Base-by-base conservation (phyloP, 305 asterid species). In the Rubia tinctorum region DNA sequence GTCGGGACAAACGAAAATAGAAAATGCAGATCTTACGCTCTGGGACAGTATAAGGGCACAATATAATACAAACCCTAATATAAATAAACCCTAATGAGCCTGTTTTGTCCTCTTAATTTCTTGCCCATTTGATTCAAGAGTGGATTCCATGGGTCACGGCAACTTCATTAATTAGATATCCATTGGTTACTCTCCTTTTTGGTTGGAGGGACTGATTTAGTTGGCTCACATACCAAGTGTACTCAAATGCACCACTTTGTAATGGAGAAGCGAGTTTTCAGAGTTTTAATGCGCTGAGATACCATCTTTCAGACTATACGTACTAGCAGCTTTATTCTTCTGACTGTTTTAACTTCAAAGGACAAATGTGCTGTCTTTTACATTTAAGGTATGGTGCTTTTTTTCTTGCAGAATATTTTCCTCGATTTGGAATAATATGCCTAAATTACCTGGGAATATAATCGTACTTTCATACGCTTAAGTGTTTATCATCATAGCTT, bases 381-480 rank as follows among this genome's bases (percentile, higher is more conserved):
- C 22, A 4, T 34, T 63, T 17, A 10, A 37, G 40, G 45, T 63
- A 2, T 63, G n/a, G 13, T 34, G 40, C 23, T 34, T 13, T 17
- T 39, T 34, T 34, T n/a, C 20, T 34, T 34, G 47, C 68, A 63
- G 68, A 63, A 63, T 63, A 63, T 25, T 62, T 62, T 62, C 15
- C 67, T 62, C 20, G 9, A 4, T 62, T 62, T 62, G 67, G 67
- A 30, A 62, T 25, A 37, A 10, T 27, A 25, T 42, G 7, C 14
- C 40, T 17, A 60, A 10, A 25, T 62, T 30, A 25, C 43, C 40
- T 58, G 34, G 37, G 66, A 25, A 60, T 60, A 23, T 60, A 61
- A 8, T 27, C 2, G 43, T 62, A 11, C 42, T 62, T 62, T 22
- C 37, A 20, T 6, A 55, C 61, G 5, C 61, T 6, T 25, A 22